phyloP scores from a whole-genome alignment of 225 moss, liverwort and hornwort species.

The Asterella californica region DNA sequence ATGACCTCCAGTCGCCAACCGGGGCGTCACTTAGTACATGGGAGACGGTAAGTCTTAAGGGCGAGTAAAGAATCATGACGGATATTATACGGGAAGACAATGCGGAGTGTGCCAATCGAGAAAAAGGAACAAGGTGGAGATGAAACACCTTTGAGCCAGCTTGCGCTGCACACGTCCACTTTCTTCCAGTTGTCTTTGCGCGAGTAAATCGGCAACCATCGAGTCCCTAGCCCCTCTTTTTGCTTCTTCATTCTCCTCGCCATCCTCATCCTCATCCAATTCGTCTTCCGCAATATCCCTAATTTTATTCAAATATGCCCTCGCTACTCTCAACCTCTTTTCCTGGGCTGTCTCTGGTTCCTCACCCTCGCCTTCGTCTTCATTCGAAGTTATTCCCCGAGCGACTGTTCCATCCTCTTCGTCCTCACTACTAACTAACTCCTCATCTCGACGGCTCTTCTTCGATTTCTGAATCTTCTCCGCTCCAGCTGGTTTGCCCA shows the following conservation, averaged over 20 bases:
- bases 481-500: neutral
- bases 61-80: too few species aligned
- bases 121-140: neutral
- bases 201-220: conserved; percentile 80
- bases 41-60: too few species aligned
- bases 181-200: conserved; percentile 90
- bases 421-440: conserved; percentile 54
- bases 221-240: conserved; percentile 81
- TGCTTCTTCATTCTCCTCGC: conserved; percentile 58
- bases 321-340: conserved; percentile 87
- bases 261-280: conserved; percentile 46
- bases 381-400: conserved; percentile 31
- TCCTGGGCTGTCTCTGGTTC: conserved; percentile 81
- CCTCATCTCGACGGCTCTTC: conserved; percentile 64
- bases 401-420: conserved; percentile 54
- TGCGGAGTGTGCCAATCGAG: neutral
- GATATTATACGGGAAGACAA: too few species aligned
- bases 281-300: conserved; percentile 60
- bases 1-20: too few species aligned
- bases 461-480: conserved; percentile 1
- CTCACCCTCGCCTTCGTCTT: conserved; percentile 46
- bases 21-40: too few species aligned
- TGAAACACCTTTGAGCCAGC: conserved; percentile 62
- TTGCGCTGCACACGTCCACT: conserved; percentile 87
- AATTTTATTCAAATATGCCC: conserved; percentile 72